A percentile compares a stretch with the other conserved stretches of the same genome.
phyloP scores from a whole-genome alignment of 148 eudicot species.

The Vaccinium darrowii region DNA sequence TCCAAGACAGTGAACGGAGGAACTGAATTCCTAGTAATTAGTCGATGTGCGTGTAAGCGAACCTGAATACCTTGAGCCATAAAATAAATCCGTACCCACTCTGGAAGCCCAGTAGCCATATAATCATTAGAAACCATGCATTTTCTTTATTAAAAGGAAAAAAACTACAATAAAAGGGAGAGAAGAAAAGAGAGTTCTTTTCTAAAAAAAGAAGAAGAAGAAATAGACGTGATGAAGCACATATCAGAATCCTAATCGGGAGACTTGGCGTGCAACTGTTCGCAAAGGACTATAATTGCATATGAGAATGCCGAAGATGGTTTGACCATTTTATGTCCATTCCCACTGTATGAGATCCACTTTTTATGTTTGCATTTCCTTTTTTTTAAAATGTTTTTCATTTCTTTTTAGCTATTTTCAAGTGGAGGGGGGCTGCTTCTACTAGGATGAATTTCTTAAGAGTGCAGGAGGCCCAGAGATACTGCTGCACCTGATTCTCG shows the following conservation, averaged over 20 bases:
- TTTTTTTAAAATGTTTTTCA: no score
- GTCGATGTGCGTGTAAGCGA: no score
- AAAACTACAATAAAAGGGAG: neutral
- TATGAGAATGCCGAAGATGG: slow-evolving; percentile 1
- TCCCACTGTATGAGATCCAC: neutral
- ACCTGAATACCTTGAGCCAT: no score
- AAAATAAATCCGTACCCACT: no score
- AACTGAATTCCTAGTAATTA: no score
- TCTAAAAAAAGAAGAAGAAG: no score
- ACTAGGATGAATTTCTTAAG: neutral
- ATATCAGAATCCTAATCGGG: neutral
- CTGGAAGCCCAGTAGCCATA: no score
- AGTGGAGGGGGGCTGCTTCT: neutral
- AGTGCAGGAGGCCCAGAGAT: neutral
- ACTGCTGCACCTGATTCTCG: slow-evolving; percentile 1
- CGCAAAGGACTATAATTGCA: neutral
- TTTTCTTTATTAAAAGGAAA: no score
- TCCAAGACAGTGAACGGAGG: no score
- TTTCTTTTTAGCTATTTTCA: neutral
- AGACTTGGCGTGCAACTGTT: neutral
- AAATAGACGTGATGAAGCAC: neutral
- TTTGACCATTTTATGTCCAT: neutral
- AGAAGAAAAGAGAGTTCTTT: neutral
- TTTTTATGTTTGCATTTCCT: neutral
- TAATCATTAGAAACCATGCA: neutral